phyloP scores from a whole-genome alignment of 495 filamentous ascomycete species.

The Filosporella fistucella region DNA sequence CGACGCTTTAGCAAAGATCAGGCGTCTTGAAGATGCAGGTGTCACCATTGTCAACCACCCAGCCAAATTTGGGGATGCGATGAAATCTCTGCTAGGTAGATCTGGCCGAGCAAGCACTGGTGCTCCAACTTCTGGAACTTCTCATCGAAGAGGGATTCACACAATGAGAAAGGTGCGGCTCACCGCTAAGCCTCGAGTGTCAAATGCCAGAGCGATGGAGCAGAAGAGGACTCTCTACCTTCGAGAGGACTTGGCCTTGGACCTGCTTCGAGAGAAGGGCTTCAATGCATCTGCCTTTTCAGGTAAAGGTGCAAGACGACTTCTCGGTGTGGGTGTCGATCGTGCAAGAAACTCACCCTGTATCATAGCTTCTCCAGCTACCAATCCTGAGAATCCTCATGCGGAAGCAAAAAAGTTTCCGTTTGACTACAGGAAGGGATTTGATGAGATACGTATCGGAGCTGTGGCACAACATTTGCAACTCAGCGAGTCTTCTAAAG shows the following conservation, averaged over 20 bases:
- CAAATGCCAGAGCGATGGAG: background rate
- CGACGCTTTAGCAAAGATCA: constrained; percentile 59
- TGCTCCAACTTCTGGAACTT: constrained; percentile 25
- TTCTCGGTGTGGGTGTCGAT: constrained; percentile 62
- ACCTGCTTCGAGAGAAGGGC: constrained; percentile 50
- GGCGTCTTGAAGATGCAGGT: constrained; percentile 63
- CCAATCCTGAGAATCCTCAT: constrained; percentile 26
- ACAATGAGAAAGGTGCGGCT: constrained; percentile 30
- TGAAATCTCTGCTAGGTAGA: constrained; percentile 52
- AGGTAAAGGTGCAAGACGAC: constrained; percentile 27
- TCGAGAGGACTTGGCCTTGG: constrained; percentile 49
- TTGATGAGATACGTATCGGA: constrained; percentile 28
- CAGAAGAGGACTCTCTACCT: constrained; percentile 56
- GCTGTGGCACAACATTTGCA: constrained; percentile 46
- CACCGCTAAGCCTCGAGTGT: background rate
- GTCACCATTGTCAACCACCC: constrained; percentile 78
- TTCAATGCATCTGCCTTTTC: constrained; percentile 42
- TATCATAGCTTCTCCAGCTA: constrained; percentile 56
- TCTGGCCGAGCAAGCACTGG: constrained; percentile 17
- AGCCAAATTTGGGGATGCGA: constrained; percentile 68
- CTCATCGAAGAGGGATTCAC: constrained; percentile 47
- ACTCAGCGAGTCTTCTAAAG: constrained; percentile 37
- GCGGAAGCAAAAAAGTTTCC: constrained; percentile 49
- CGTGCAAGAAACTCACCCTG: constrained; percentile 59
- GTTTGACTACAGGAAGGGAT: constrained; percentile 49